A percentile compares a stretch with the other conserved stretches of the same genome.
Conservation (phyloP, 2,329 filamentous ascomycete species). For the Cercospora nicotianae region DNA sequence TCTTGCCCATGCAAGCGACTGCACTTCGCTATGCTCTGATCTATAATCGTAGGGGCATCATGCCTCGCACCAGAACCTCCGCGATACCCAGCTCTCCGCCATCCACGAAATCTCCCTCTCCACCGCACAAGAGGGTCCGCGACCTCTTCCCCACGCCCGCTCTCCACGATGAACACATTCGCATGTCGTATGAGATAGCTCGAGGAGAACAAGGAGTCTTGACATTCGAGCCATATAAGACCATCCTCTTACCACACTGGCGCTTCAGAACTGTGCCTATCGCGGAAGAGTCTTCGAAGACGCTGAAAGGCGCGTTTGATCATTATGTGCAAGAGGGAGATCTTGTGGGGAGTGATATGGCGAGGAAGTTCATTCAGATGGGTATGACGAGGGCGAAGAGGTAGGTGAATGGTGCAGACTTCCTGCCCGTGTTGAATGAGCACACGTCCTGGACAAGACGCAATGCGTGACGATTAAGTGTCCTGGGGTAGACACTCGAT, state of each 20-base stretch:
- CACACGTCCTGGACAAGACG: too few species aligned
- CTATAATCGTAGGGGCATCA: not conserved
- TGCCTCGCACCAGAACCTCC: slow-evolving; percentile 1
- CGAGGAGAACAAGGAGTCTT: slow-evolving; percentile 63
- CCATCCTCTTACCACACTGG: slow-evolving; percentile 59
- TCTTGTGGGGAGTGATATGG: slow-evolving; percentile 66
- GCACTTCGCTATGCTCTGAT: not conserved
- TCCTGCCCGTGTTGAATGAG: too few species aligned
- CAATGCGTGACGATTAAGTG: too few species aligned
- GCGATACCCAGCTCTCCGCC: too few species aligned
- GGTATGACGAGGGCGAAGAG: slow-evolving; percentile 60
- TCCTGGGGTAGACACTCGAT: too few species aligned
- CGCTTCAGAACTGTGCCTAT: slow-evolving; percentile 57
- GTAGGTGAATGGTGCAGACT: slow-evolving; percentile 3
- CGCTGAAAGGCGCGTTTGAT: slow-evolving; percentile 54
- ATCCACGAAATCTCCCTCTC: too few species aligned
- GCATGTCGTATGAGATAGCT: slow-evolving; percentile 58
- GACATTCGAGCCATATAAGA: slow-evolving; percentile 65
- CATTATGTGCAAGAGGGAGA: slow-evolving; percentile 54
- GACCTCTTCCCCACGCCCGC: slow-evolving; percentile 32
- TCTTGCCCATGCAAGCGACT: not conserved
- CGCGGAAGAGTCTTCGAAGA: slow-evolving; percentile 52
- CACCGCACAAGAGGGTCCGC: not conserved
- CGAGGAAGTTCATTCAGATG: slow-evolving; percentile 65
- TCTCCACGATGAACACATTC: slow-evolving; percentile 37